Conservation (phyloP, 352 stramenopile species). For the Aphanomyces euteiches region DNA sequence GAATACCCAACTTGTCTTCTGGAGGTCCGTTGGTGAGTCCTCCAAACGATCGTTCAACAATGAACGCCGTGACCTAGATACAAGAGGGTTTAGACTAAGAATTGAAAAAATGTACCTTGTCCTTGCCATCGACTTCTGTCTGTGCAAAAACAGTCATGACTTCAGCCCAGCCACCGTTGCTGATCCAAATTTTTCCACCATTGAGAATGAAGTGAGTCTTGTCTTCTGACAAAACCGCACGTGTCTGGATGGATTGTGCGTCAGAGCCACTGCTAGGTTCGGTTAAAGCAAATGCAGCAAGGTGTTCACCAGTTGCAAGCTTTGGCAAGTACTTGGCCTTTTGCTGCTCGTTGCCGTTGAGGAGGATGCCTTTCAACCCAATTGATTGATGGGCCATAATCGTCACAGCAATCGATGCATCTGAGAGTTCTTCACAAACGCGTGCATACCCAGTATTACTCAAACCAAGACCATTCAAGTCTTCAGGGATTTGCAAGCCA, state of each 20-base stretch:
- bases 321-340: slow-evolving; percentile 88
- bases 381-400: slow-evolving; percentile 88
- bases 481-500: slow-evolving; percentile 78
- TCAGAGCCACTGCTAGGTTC: slow-evolving; percentile 90
- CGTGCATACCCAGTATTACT: slow-evolving; percentile 84
- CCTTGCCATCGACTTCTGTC: slow-evolving; percentile 92
- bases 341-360: slow-evolving; percentile 76
- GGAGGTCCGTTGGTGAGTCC: slow-evolving; percentile 88
- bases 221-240: slow-evolving; percentile 85
- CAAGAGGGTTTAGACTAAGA: not conserved
- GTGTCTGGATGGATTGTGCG: slow-evolving; percentile 87
- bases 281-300: slow-evolving; percentile 85
- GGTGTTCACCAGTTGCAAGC: slow-evolving; percentile 82
- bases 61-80: slow-evolving; percentile 85
- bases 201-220: slow-evolving; percentile 90
- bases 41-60: slow-evolving; percentile 92
- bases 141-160: slow-evolving; percentile 97
- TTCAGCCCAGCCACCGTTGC: slow-evolving; percentile 93
- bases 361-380: slow-evolving; percentile 81
- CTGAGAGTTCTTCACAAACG: slow-evolving; percentile 81
- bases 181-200: slow-evolving; percentile 97
- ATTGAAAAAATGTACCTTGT: slow-evolving; percentile 72
- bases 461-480: slow-evolving; percentile 68
- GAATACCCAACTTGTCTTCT: slow-evolving; percentile 97
- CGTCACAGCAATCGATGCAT: slow-evolving; percentile 71